phyloP scores from a whole-genome alignment of 345 rosid species.

The Mangifera indica region DNA sequence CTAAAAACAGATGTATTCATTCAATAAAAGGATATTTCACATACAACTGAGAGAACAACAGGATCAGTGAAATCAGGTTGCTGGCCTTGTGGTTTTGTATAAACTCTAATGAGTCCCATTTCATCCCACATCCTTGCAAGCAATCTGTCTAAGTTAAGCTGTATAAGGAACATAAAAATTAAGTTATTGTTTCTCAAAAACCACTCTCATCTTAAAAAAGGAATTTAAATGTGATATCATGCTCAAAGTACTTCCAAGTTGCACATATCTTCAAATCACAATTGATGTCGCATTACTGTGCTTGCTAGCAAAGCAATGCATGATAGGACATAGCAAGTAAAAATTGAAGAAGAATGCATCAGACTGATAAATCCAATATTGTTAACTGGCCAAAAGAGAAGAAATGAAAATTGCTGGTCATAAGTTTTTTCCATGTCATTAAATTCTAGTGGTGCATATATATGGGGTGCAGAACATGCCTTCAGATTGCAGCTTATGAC shows the following conservation, averaged over 20 bases:
- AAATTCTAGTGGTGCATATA: neutral
- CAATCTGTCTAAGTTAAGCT: slow-evolving; percentile 96
- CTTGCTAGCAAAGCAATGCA: neutral
- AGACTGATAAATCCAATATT: too few species aligned
- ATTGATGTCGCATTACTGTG: neutral
- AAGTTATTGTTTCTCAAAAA: slow-evolving; percentile 18
- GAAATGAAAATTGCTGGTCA: neutral
- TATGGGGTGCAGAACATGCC: slow-evolving; percentile 49
- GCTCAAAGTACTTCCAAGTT: neutral
- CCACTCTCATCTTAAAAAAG: slow-evolving; percentile 4
- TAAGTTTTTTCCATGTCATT: neutral
- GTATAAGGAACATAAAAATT: slow-evolving; percentile 32
- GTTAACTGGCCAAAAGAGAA: neutral
- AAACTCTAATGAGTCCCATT: slow-evolving; percentile 89
- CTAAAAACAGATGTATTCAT: neutral
- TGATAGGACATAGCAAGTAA: neutral
- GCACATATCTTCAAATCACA: neutral
- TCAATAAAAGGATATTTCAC: slow-evolving; percentile 22
- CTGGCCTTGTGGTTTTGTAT: slow-evolving; percentile 98
- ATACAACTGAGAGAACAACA: slow-evolving; percentile 84
- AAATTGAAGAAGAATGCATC: neutral
- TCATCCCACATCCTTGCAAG: slow-evolving; percentile 96
- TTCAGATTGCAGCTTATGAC: slow-evolving; percentile 96
- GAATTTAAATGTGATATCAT: neutral
- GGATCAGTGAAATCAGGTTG: slow-evolving; percentile 97